A percentile compares a stretch with the other conserved stretches of the same genome.
Conservation (phyloP, 345 rosid genomes). For the thale cress (Arabidopsis thaliana) region TAIR10.1 NC_003075.7:12633501-12634000, state of each 20-base stretch:
- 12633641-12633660: not conserved
- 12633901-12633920: not conserved
- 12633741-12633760: not conserved
- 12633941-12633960: constrained; percentile 1
- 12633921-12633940: not conserved
- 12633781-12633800: not conserved
- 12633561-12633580: constrained; percentile 94
- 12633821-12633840: constrained; percentile 4
- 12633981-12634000: not conserved
- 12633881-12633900: not conserved
- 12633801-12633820: not conserved
- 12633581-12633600: constrained; percentile 71
- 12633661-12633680: constrained; percentile 12
- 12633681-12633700: constrained; percentile 93
- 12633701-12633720: constrained; percentile 89
- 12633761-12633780: not conserved
- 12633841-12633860: not conserved
- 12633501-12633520: constrained; percentile 95
- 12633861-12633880: not conserved
- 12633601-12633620: not conserved
- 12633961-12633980: not conserved
- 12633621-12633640: not conserved
- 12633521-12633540: constrained; percentile 93
- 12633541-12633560: constrained; percentile 96
- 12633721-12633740: constrained; percentile 92